phyloP scores from a whole-genome alignment of 371 early-diverging fungal genomes.

The Batrachochytrium dendrobatidis region DNA sequence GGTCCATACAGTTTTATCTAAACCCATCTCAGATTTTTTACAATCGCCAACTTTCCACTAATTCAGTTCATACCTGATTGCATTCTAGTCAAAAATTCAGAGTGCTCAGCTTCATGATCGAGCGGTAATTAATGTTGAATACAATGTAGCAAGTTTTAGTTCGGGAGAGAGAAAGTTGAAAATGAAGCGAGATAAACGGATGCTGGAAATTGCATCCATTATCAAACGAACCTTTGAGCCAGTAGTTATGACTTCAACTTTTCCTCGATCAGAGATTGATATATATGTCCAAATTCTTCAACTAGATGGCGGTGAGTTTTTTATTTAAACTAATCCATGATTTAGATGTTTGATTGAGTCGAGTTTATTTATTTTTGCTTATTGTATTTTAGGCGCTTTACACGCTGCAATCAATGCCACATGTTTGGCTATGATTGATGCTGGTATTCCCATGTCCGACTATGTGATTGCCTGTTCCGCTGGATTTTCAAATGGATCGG shows the following conservation, averaged over 20 bases:
- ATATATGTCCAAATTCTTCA: constrained; percentile 88
- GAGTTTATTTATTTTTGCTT: neutral
- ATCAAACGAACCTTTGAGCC: constrained; percentile 89
- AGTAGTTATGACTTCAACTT: constrained; percentile 66
- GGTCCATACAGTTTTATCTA: neutral
- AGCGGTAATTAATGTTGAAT: constrained; percentile 81
- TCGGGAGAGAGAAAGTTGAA: constrained; percentile 78
- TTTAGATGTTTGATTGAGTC: neutral
- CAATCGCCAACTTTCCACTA: neutral
- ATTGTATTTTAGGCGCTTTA: constrained; percentile 27
- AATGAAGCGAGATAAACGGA: constrained; percentile 75
- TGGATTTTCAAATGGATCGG: constrained; percentile 72
- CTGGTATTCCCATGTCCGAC: constrained; percentile 94
- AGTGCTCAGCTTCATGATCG: constrained; percentile 53
- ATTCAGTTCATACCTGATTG: neutral
- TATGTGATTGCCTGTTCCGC: constrained; percentile 94
- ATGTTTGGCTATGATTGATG: constrained; percentile 91
- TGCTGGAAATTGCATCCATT: constrained; percentile 73
- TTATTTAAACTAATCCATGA: neutral
- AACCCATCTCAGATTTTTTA: neutral
- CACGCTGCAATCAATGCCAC: constrained; percentile 90
- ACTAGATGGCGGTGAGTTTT: constrained; percentile 71
- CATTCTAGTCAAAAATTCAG: neutral
- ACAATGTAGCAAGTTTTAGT: constrained; percentile 86
- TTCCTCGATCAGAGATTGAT: constrained; percentile 77